A percentile compares a stretch with the other conserved stretches of the same genome.
Conservation (phyloP, 2,329 filamentous ascomycete genomes). For the Orbilia oligospora region DNA sequence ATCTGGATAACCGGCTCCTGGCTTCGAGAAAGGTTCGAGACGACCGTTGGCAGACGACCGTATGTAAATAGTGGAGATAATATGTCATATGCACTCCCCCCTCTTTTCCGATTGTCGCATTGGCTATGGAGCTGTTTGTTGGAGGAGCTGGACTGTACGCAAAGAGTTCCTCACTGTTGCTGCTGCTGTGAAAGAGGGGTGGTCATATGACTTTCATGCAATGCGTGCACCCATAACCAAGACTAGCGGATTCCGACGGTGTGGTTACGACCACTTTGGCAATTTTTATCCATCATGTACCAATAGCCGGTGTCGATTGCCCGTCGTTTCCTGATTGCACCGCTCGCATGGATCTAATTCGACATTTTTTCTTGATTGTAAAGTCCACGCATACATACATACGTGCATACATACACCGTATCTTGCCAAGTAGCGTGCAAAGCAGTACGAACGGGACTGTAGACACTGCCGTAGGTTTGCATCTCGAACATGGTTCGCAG, state of each 20-base stretch:
- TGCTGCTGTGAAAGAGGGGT: constrained; percentile 42
- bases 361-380: constrained; percentile 27
- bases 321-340: constrained; percentile 22
- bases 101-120: constrained; percentile 14
- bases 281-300: constrained; percentile 44
- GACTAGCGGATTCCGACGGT: constrained; percentile 56
- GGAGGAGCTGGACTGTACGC: constrained; percentile 20
- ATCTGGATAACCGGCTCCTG: background rate
- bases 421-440: constrained; percentile 37
- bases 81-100: constrained; percentile 18
- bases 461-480: constrained; percentile 43
- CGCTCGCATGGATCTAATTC: constrained; percentile 39
- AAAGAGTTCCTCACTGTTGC: constrained; percentile 15
- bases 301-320: constrained; percentile 48
- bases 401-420: too few species aligned
- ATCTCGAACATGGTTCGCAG: constrained; percentile 52
- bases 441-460: constrained; percentile 28
- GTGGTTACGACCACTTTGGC: constrained; percentile 59
- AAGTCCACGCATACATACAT: constrained; percentile 39
- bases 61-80: constrained; percentile 18
- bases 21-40: constrained; percentile 6
- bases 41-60: constrained; percentile 1
- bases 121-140: constrained; percentile 7
- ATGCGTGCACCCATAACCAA: constrained; percentile 55
- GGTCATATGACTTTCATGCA: constrained; percentile 58